Evolutionary conservation across 331 rosid genomes (phyloP), one percentile per base, ranked within the genome.

Genomic region (Erythrophleum ivorense): DNA sequence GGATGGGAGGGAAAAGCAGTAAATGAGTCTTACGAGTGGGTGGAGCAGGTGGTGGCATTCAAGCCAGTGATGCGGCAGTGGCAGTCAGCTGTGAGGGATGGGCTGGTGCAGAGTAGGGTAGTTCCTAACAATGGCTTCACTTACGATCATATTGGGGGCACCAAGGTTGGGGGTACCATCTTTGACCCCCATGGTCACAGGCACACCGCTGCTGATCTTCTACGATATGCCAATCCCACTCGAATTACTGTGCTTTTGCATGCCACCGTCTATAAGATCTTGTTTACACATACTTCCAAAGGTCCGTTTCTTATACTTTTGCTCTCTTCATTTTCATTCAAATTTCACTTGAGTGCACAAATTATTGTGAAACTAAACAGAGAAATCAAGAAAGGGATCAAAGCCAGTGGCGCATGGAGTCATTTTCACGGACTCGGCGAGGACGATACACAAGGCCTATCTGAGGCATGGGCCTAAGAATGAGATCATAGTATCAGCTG

Each of bases 201-300:
- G 45, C 98, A 94, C 68, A 92, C 97, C 0, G 94, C 98, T 9
- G 97, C 98, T 18, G 94, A 94, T 83, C 87, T 94, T 13, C 78
- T 94, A 36, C 34, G 71, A 24, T 83, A 94, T 41, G 98, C 97
- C 9, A 83, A 92, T 36, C 88, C 97, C 66, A 24, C 19, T 1
- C 58, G 62, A 52, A 86, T 94, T 19, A 87, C 88, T 0, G 77
- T 91, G 7, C 89, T 89, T 52, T 58, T 94, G 74, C 89, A 92
- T 49, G 93, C 98, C 57, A 9, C 94, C 6, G 98, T 87, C 2
- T 89, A 80, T 8, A 88, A 65, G 71, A 83, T 94, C 75, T 62
- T 88, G 72, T 94, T 94, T 9, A 64, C 52, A 76, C 31, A 12
- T 62, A 40, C n/a, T 4, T 60, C 34, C 0, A 82, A 53, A 84